phyloP scores from a whole-genome alignment of 2,329 filamentous ascomycete species.

The Aspergillus sp. region DNA sequence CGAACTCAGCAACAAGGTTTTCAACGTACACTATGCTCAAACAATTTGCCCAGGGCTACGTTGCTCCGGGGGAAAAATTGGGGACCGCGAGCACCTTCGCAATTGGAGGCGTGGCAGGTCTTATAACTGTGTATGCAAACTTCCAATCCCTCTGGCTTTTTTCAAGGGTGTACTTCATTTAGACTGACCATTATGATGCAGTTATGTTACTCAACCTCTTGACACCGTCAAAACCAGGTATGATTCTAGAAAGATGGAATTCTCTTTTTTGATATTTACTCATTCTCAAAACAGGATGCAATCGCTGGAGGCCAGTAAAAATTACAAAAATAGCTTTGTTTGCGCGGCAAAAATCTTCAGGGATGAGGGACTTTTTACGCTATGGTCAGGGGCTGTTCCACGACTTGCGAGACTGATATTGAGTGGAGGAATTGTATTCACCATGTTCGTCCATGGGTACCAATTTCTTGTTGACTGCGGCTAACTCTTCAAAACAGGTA shows the following conservation, averaged over 20 bases:
- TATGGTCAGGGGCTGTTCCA: constrained; percentile 91
- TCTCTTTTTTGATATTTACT: background rate
- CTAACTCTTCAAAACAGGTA: constrained; percentile 48
- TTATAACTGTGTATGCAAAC: constrained; percentile 70
- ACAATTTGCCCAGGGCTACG: constrained; percentile 87
- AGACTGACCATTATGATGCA: constrained; percentile 11
- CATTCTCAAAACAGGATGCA: constrained; percentile 67
- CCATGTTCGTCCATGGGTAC: constrained; percentile 57
- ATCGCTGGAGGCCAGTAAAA: constrained; percentile 74
- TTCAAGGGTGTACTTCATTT: too few species aligned
- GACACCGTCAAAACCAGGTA: constrained; percentile 89
- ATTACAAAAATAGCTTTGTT: constrained; percentile 82
- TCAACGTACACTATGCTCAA: constrained; percentile 85
- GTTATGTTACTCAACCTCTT: constrained; percentile 60
- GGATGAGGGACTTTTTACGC: constrained; percentile 82
- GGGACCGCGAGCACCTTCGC: constrained; percentile 83
- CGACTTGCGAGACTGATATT: constrained; percentile 77
- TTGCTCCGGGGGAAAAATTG: constrained; percentile 89
- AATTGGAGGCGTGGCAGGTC: constrained; percentile 80
- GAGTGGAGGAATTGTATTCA: constrained; percentile 96
- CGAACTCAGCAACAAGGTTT: constrained; percentile 90
- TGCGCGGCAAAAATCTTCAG: constrained; percentile 81
- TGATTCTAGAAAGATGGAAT: constrained; percentile 8
- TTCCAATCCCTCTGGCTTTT: too few species aligned
- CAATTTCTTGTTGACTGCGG: background rate